Percentiles rank a stretch among this genome's conserved stretches.
Conservation (phyloP, 2,329 filamentous ascomycete genomes). For the Tetracladium maxilliforme region DNA sequence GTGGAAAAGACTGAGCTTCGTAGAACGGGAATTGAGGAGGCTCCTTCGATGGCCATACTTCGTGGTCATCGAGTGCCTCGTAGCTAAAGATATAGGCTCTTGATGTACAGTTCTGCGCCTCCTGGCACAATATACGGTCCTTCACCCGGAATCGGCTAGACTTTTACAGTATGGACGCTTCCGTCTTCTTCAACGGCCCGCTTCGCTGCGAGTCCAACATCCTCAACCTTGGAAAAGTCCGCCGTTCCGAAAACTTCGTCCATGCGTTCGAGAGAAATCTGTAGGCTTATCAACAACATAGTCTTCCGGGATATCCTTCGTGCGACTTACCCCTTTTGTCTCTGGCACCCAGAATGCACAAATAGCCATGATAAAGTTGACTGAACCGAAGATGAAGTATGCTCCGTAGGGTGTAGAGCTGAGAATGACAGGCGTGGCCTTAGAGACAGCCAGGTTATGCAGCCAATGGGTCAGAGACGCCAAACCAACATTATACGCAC, state of each 20-base stretch:
- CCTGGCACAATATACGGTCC: no score
- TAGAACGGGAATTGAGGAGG: no score
- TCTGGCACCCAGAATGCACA: slow-evolving; percentile 26
- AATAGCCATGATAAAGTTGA: slow-evolving; percentile 36
- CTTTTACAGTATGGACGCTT: no score
- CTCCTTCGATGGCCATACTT: no score
- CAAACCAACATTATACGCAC: slow-evolving; percentile 52
- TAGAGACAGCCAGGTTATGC: slow-evolving; percentile 54
- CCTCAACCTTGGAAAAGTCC: not conserved
- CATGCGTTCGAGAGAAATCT: slow-evolving; percentile 16
- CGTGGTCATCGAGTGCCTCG: no score
- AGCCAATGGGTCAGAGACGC: slow-evolving; percentile 55
- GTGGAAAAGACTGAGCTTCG: no score
- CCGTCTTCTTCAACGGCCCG: no score
- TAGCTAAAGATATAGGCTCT: no score
- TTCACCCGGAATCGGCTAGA: no score
- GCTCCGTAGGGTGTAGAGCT: not conserved
- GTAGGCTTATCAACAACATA: no score
- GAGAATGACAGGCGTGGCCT: slow-evolving; percentile 21
- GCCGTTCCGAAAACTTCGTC: slow-evolving; percentile 13
- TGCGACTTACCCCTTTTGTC: slow-evolving; percentile 41
- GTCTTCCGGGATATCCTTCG: slow-evolving; percentile 11
- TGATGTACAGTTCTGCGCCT: no score
- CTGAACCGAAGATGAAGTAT: slow-evolving; percentile 44
- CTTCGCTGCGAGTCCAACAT: slow-evolving; percentile 36